Percentiles rank a stretch among this genome's conserved stretches.
Evolutionary conservation across 345 rosid species (phyloP).

Genomic region (Syzygium grande): DNA sequence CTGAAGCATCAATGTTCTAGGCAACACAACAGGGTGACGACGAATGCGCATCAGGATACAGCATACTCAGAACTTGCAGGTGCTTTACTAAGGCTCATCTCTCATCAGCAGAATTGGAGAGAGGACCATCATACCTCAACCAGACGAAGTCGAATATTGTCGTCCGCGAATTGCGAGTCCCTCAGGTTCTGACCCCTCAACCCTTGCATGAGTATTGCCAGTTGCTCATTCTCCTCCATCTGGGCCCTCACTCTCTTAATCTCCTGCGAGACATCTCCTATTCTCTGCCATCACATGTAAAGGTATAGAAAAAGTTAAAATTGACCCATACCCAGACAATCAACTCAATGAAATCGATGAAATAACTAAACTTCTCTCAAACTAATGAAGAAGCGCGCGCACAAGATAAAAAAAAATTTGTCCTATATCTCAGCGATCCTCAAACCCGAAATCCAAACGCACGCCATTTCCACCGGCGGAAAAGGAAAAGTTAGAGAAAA

Average conservation of each 20-base stretch:
- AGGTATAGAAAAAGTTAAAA: neutral
- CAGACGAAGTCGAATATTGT: conserved; percentile 61
- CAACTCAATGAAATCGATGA: neutral
- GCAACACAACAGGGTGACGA: neutral
- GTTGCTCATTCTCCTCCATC: conserved; percentile 85
- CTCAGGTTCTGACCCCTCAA: conserved; percentile 86
- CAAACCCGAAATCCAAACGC: neutral
- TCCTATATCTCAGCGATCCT: neutral
- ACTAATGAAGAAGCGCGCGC: neutral
- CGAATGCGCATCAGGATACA: neutral
- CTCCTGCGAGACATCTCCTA: conserved; percentile 80
- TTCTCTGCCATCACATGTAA: conserved; percentile 39
- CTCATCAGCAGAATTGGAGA: neutral
- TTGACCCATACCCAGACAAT: neutral
- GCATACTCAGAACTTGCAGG: neutral
- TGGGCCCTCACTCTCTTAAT: conserved; percentile 87
- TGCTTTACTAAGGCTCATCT: neutral
- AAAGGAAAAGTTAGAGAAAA: neutral
- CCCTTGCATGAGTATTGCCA: conserved; percentile 83
- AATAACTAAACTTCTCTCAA: neutral
- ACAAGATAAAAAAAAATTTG: neutral
- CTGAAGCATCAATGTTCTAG: neutral
- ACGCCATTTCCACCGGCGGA: neutral
- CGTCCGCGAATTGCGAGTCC: conserved; percentile 76
- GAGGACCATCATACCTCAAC: conserved; percentile 50